Evolutionary conservation across 768 basidiomycete species (phyloP).

Genomic region (Saitozyma sp.): DNA sequence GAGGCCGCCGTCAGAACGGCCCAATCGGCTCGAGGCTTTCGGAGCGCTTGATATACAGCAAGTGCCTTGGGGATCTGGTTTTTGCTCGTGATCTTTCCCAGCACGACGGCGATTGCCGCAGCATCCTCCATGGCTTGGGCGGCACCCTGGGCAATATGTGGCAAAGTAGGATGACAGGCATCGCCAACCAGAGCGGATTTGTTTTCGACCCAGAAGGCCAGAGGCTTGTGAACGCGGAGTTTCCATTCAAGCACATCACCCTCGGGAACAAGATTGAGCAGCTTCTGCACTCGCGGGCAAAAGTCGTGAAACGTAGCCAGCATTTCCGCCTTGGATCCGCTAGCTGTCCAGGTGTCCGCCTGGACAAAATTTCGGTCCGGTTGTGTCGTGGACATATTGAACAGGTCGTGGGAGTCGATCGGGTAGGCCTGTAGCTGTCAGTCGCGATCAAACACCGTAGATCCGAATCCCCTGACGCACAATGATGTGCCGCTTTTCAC

Average conservation of each 20-base stretch:
- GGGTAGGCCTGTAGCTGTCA: constrained; percentile 49
- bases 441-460: not conserved
- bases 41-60: constrained; percentile 35
- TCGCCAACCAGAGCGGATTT: constrained; percentile 53
- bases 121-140: constrained; percentile 57
- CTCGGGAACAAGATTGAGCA: constrained; percentile 52
- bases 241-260: constrained; percentile 56
- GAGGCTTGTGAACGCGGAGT: constrained; percentile 53
- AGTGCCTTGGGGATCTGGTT: constrained; percentile 41
- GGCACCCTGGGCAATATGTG: constrained; percentile 54
- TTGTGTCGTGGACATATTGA: constrained; percentile 55
- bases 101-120: constrained; percentile 50
- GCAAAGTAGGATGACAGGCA: constrained; percentile 54
- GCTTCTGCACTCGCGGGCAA: constrained; percentile 52
- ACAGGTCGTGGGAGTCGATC: constrained; percentile 51
- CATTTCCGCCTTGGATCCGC: constrained; percentile 53
- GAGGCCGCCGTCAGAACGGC: constrained; percentile 33
- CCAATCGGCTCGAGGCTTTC: constrained; percentile 42
- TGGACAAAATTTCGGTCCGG: constrained; percentile 53
- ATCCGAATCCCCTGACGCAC: no score
- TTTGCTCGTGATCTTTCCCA: constrained; percentile 39
- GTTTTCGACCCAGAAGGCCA: constrained; percentile 54
- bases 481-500: constrained; percentile 52
- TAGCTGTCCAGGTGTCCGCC: constrained; percentile 50
- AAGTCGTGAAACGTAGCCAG: constrained; percentile 52